Conservation (phyloP, 2,329 filamentous ascomycete genomes). For the Colletotrichum tanaceti region DNA sequence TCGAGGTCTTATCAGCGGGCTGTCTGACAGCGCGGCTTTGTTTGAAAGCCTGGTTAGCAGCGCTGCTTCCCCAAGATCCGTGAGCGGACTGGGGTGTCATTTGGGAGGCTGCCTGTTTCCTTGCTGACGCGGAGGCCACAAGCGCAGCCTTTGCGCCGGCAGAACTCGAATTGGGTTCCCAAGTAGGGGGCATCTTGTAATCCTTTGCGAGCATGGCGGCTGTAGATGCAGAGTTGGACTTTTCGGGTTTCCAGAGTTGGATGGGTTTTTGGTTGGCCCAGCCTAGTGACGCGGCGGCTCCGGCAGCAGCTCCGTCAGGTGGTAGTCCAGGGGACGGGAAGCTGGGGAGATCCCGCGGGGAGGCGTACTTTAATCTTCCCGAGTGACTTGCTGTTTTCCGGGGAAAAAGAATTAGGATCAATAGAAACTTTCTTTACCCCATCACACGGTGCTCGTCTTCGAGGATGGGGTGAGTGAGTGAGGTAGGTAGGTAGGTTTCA, state of each 20-base stretch:
- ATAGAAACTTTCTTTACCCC: slow-evolving; percentile 1
- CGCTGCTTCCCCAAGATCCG: slow-evolving; percentile 70
- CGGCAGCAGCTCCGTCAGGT: slow-evolving; percentile 70
- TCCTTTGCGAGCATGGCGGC: slow-evolving; percentile 56
- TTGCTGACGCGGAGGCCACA: slow-evolving; percentile 59
- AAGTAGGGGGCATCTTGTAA: slow-evolving; percentile 60
- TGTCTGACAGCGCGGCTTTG: slow-evolving; percentile 48
- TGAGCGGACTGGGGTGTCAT: slow-evolving; percentile 57
- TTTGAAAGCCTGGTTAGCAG: slow-evolving; percentile 75
- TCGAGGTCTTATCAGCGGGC: slow-evolving; percentile 49
- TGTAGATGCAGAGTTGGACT: slow-evolving; percentile 62
- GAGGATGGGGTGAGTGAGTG: slow-evolving; percentile 14
- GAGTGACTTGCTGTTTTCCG: slow-evolving; percentile 42
- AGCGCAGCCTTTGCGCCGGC: slow-evolving; percentile 81
- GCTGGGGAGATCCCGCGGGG: slow-evolving; percentile 78
- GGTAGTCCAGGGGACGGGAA: slow-evolving; percentile 75
- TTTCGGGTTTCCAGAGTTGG: slow-evolving; percentile 74
- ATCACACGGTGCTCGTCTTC: slow-evolving; percentile 24
- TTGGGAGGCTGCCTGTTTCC: slow-evolving; percentile 51
- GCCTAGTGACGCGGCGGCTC: slow-evolving; percentile 79
- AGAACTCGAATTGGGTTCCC: slow-evolving; percentile 72
- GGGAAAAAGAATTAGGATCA: slow-evolving; percentile 9
- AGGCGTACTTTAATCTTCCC: slow-evolving; percentile 74
- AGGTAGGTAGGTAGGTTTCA: slow-evolving; percentile 31
- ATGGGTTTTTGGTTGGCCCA: slow-evolving; percentile 75